Percentiles rank a stretch among this genome's conserved stretches.
These are phyloP conservation scores for Heliamphora exappendiculata DNA, from an alignment of 148 eudicot genomes.

Conservation along the genomic window DNA sequence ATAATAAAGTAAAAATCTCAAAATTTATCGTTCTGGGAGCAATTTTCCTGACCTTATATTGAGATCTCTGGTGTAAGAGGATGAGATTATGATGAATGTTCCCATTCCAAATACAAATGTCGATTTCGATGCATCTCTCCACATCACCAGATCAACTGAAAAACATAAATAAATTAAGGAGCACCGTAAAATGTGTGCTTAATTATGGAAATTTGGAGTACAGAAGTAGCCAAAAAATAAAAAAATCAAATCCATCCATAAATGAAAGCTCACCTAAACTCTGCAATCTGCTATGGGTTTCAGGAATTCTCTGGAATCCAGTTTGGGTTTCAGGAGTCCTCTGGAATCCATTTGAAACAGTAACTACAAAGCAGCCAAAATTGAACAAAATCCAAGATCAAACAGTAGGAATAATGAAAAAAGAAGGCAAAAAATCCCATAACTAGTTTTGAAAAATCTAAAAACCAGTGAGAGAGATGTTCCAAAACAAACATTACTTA, in stretches of 20 bases:
- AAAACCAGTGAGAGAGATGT: neutral
- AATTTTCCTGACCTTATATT: conserved; percentile 44
- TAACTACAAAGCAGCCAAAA: conserved; percentile 12
- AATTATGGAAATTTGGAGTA: neutral
- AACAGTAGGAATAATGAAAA: neutral
- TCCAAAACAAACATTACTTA: conserved; percentile 1
- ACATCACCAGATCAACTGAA: conserved; percentile 73
- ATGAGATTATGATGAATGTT: conserved; percentile 53
- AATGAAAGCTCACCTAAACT: conserved; percentile 36
- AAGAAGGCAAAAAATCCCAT: neutral
- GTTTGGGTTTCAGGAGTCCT: conserved; percentile 29
- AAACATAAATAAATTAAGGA: neutral
- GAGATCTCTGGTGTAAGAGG: conserved; percentile 54
- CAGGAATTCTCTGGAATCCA: conserved; percentile 31
- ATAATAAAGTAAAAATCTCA: too few species aligned
- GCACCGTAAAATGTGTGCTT: neutral
- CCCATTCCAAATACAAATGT: conserved; percentile 66
- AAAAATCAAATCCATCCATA: neutral
- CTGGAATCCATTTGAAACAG: conserved; percentile 22
- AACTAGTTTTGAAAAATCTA: too few species aligned
- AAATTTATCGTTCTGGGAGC: too few species aligned
- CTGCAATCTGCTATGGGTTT: conserved; percentile 43
- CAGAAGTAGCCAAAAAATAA: neutral
- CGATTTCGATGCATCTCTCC: conserved; percentile 65
- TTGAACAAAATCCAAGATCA: neutral